phyloP scores from a whole-genome alignment of 164 flowering plant species.

The Stephania yunnanensis region DNA sequence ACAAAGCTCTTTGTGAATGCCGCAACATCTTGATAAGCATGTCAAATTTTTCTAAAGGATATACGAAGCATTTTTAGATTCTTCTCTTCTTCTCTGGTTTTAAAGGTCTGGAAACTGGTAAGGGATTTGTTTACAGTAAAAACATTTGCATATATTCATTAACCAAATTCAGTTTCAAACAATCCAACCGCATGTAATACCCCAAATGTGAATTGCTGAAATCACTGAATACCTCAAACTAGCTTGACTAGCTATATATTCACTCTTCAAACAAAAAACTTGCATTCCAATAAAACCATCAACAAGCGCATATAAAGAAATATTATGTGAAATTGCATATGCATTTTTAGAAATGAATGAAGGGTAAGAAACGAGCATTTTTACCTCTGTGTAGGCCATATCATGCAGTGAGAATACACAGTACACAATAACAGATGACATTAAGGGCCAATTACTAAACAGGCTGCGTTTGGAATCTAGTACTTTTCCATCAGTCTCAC shows the following conservation, averaged over 20 bases:
- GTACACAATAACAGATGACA: slow-evolving; percentile 70
- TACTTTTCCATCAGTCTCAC: background rate
- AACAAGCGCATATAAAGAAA: background rate
- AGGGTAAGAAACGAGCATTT: background rate
- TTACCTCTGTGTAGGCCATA: slow-evolving; percentile 80
- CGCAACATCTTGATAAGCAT: too few relatives aligned
- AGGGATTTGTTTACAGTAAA: too few relatives aligned
- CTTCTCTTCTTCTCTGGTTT: too few relatives aligned
- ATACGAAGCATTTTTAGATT: background rate
- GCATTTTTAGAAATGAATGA: slow-evolving; percentile 44
- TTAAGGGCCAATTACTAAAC: slow-evolving; percentile 68
- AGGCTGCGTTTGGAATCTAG: slow-evolving; percentile 35
- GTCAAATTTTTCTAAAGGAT: too few relatives aligned
- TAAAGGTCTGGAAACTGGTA: too few relatives aligned
- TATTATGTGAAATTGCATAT: slow-evolving; percentile 18
- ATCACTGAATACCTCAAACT: too few relatives aligned
- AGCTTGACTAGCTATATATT: too few relatives aligned
- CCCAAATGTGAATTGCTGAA: too few relatives aligned
- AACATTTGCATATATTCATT: too few relatives aligned
- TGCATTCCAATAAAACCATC: background rate
- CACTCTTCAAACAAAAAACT: background rate
- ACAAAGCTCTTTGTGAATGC: background rate
- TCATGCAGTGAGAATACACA: slow-evolving; percentile 81
- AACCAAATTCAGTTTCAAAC: too few relatives aligned
- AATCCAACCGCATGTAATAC: too few relatives aligned